Evolutionary conservation across 1,139 yeast genomes (phyloP).

Genomic region (Pichia kudriavzevii): DNA sequence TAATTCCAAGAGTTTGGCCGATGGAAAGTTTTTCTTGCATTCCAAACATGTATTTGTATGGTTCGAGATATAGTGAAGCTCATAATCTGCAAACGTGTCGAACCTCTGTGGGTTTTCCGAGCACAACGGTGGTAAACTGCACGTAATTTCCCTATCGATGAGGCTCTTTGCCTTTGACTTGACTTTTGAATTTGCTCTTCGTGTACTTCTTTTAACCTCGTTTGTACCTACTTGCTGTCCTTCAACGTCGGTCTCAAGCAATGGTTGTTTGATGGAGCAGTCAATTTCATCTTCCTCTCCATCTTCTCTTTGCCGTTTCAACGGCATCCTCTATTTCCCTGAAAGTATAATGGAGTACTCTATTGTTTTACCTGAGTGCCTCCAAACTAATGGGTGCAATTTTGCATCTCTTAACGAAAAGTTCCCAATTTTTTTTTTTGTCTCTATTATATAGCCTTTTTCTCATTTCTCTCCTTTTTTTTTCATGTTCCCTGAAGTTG

Average conservation of each 20-base stretch:
- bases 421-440: too few relatives aligned
- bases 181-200: not conserved
- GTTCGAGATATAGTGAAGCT: conserved; percentile 30
- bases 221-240: not conserved
- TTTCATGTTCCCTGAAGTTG: too few relatives aligned
- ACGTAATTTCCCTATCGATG: conserved; percentile 8
- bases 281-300: conserved; percentile 6
- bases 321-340: too few relatives aligned
- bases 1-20: conserved; percentile 32
- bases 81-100: conserved; percentile 25
- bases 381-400: too few relatives aligned
- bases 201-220: not conserved
- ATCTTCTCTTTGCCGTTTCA: conserved; percentile 11
- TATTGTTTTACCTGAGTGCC: too few relatives aligned
- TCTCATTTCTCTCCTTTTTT: too few relatives aligned
- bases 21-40: conserved; percentile 40
- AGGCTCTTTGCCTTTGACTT: not conserved
- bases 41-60: conserved; percentile 33
- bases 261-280: too few relatives aligned
- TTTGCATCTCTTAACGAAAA: too few relatives aligned
- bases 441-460: too few relatives aligned
- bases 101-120: conserved; percentile 18
- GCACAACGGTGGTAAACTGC: conserved; percentile 19
- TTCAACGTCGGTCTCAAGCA: not conserved
- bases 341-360: too few relatives aligned